Evolutionary conservation across 2,329 filamentous ascomycete species (phyloP).

Genomic region (Calonectria hongkongensis): DNA sequence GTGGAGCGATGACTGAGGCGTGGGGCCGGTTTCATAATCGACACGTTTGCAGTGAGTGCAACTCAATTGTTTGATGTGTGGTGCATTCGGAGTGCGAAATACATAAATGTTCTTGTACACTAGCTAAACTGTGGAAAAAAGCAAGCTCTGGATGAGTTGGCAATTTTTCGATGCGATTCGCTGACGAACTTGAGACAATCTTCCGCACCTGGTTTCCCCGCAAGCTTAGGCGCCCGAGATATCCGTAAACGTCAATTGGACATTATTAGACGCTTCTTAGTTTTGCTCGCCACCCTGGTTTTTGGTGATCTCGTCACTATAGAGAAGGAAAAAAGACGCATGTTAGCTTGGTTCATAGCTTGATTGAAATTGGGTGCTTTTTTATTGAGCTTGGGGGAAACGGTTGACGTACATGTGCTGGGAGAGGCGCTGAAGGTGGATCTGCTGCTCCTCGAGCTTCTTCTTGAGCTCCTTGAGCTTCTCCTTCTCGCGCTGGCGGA

Average conservation of each 20-base stretch:
- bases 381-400: conserved; percentile 34
- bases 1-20: conserved; percentile 32
- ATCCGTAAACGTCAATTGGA: conserved; percentile 44
- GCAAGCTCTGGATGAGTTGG: conserved; percentile 48
- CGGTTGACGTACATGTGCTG: conserved; percentile 83
- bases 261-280: conserved; percentile 59
- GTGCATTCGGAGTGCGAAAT: conserved; percentile 48
- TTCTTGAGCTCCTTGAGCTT: conserved; percentile 88
- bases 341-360: conserved; percentile 39
- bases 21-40: conserved; percentile 4
- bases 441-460: conserved; percentile 85
- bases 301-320: conserved; percentile 85
- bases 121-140: conserved; percentile 58
- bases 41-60: conserved; percentile 32
- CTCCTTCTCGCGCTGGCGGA: conserved; percentile 90
- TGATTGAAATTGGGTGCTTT: conserved; percentile 3
- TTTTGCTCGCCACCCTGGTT: conserved; percentile 81
- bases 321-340: not conserved
- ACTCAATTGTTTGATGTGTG: conserved; percentile 41
- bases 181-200: conserved; percentile 42
- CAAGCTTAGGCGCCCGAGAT: conserved; percentile 45
- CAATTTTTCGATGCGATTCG: conserved; percentile 41
- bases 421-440: conserved; percentile 89
- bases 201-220: conserved; percentile 47
- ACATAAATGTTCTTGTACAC: conserved; percentile 63